phyloP scores from a whole-genome alignment of 805 yeast species.

The Teunomyces tritomae region DNA sequence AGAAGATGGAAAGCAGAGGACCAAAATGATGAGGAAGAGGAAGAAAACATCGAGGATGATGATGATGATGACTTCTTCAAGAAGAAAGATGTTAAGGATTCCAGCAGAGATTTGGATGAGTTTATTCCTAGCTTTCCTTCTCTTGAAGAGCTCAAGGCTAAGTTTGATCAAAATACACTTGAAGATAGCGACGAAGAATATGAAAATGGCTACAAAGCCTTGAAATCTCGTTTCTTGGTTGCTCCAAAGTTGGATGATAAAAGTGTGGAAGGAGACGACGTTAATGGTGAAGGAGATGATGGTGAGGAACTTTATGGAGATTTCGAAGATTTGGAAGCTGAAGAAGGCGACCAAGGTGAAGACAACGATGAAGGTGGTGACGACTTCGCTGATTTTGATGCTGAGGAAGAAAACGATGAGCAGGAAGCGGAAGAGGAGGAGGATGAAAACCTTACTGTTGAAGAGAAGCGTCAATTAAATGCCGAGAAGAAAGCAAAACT shows the following conservation, averaged over 20 bases:
- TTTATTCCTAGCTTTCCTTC: slow-evolving; percentile 36
- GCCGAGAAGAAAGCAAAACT: slow-evolving; percentile 89
- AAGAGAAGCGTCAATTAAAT: slow-evolving; percentile 73
- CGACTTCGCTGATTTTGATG: slow-evolving; percentile 56
- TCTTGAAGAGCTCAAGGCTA: slow-evolving; percentile 43
- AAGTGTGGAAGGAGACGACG: slow-evolving; percentile 16
- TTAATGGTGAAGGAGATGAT: slow-evolving; percentile 30
- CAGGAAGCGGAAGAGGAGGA: slow-evolving; percentile 45
- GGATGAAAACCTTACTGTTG: slow-evolving; percentile 50
- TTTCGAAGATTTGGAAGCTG: slow-evolving; percentile 38
- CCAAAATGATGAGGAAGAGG: slow-evolving; percentile 39
- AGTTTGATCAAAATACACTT: slow-evolving; percentile 39
- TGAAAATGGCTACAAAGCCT: slow-evolving; percentile 37
- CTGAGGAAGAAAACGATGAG: slow-evolving; percentile 42
- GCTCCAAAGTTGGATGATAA: slow-evolving; percentile 48
- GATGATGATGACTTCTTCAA: slow-evolving; percentile 53
- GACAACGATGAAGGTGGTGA: slow-evolving; percentile 26
- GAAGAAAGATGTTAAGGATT: slow-evolving; percentile 36
- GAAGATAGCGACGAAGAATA: slow-evolving; percentile 35
- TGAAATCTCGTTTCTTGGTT: slow-evolving; percentile 49
- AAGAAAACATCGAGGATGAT: slow-evolving; percentile 39
- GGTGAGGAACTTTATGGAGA: slow-evolving; percentile 33
- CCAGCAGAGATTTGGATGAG: slow-evolving; percentile 35
- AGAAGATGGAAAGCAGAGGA: slow-evolving; percentile 66
- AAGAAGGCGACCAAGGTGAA: slow-evolving; percentile 29